Percentiles rank a stretch among this genome's conserved stretches.
phyloP scores from a whole-genome alignment of 495 filamentous ascomycete genomes.

The Penicillium taxi region DNA sequence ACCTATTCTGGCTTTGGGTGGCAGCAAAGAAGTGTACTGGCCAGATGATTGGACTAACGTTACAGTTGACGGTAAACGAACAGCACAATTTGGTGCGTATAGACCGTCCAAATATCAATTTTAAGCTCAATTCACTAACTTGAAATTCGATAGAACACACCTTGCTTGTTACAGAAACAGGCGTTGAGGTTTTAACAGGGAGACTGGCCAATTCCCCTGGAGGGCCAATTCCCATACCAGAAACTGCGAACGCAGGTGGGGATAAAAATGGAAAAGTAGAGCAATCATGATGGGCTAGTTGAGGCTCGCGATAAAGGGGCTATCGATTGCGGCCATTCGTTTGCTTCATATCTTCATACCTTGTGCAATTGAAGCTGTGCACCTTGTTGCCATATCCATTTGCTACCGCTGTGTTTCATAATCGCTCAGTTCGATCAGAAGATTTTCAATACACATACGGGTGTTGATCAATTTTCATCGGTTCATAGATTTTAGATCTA shows the following conservation, averaged over 20 bases:
- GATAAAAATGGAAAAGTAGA: not conserved
- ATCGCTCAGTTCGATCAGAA: no score
- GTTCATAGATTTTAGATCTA: no score
- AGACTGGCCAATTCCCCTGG: constrained; percentile 65
- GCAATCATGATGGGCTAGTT: no score
- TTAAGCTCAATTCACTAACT: not conserved
- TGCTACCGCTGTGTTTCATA: no score
- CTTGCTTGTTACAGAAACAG: constrained; percentile 73
- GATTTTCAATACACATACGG: no score
- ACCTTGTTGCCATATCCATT: no score
- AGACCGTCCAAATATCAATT: not conserved
- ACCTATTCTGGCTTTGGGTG: constrained; percentile 62
- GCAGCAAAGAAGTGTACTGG: constrained; percentile 58
- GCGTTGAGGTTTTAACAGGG: constrained; percentile 82
- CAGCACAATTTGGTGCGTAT: constrained; percentile 53
- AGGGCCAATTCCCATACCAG: constrained; percentile 59
- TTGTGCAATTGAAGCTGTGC: no score
- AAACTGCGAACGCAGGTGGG: not conserved
- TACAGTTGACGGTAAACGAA: constrained; percentile 59
- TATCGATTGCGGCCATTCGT: no score
- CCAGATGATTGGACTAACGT: constrained; percentile 67
- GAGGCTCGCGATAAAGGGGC: no score
- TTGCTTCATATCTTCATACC: no score
- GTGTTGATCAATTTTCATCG: no score
- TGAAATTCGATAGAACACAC: constrained; percentile 57